Evolutionary conservation across 495 filamentous ascomycete species (phyloP).

Genomic region (Cladorrhinum samala): DNA sequence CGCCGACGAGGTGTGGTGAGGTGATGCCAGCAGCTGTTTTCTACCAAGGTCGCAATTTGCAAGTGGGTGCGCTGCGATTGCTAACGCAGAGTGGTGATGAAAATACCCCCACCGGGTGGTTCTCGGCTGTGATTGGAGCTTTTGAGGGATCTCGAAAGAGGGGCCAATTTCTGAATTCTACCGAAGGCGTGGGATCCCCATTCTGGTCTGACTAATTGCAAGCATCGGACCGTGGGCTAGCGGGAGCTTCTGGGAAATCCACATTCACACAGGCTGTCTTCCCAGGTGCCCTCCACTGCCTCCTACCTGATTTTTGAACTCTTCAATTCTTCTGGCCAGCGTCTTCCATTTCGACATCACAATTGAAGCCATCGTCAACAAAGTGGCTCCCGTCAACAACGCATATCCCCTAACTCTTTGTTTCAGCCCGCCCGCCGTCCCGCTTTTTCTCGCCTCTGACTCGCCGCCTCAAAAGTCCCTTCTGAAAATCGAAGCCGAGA

Average conservation of each 20-base stretch:
- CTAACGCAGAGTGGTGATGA: slow-evolving; percentile 24
- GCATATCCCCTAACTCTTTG: background rate
- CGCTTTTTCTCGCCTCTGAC: slow-evolving; percentile 8
- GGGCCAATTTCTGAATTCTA: slow-evolving; percentile 23
- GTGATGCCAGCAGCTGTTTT: background rate
- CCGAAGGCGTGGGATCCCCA: slow-evolving; percentile 26
- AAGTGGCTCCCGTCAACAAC: background rate
- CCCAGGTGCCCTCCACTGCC: background rate
- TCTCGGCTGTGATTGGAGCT: slow-evolving; percentile 18
- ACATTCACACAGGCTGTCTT: slow-evolving; percentile 1
- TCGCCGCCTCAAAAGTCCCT: slow-evolving; percentile 8
- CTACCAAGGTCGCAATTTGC: too few species aligned
- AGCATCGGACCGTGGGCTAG: slow-evolving; percentile 9
- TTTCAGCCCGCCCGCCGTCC: background rate
- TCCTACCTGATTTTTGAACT: slow-evolving; percentile 12
- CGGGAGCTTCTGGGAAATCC: slow-evolving; percentile 3
- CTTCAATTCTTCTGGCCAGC: slow-evolving; percentile 3
- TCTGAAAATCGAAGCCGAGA: slow-evolving; percentile 4
- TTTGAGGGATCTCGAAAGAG: slow-evolving; percentile 5
- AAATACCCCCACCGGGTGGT: slow-evolving; percentile 9
- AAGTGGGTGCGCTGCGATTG: slow-evolving; percentile 11
- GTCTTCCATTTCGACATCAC: background rate
- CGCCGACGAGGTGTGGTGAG: background rate
- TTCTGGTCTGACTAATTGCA: slow-evolving; percentile 18
- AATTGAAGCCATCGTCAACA: slow-evolving; percentile 9